Base-by-base conservation (phyloP, 768 basidiomycete species). In the Cystofilobasidium bisporidii region DNA sequence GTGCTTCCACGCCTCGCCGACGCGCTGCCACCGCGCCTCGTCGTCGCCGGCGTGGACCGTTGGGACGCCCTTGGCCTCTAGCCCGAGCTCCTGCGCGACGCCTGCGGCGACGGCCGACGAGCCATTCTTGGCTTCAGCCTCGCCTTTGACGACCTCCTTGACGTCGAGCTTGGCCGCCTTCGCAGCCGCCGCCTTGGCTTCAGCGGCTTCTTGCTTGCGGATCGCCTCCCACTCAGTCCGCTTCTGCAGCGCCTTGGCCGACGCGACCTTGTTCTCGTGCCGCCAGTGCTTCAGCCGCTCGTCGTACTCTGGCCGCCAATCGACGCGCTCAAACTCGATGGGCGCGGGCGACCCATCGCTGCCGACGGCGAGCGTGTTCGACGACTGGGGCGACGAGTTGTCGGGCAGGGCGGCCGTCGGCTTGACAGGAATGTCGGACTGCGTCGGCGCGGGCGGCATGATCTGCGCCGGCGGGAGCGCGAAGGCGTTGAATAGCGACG, bases 291-390 rank as follows among this genome's bases (percentile, higher is more conserved):
- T 12, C 24, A 40, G 50, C 2, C 47, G 57, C 8, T 45, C 57
- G 30, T 69, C 68, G 40, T 55, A 59, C 50, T 69, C 63, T 20
- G 56, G 41, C 61, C 63, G 63, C 58, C 59, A 59, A n/a, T 63
- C 62, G 62, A 63, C 40, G 24, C 5, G 38, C 33, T 58, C 62
- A 17, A 32, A 32, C 26, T 53, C 30, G 24, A 32, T 24, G 2
- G 20, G 32, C 8, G 48, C 53, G 26, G 61, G 61, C 17, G 67
- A 61, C 10, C 67, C 67, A 43, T 53, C 53, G 28, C 30, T 24
- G 36, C 40, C 55, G 41, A 55, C 48, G 22, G 50, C 24, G 53
- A 33, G 53, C 15, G 28, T 40, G 18, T 58, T n/a, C 36, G 53
- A 41, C 10, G 48, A 32, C 41, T 61, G 53, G 22, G 61, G 55